Evolutionary conservation across 805 yeast genomes (phyloP).

Genomic region (Yarrowia osloensis): DNA sequence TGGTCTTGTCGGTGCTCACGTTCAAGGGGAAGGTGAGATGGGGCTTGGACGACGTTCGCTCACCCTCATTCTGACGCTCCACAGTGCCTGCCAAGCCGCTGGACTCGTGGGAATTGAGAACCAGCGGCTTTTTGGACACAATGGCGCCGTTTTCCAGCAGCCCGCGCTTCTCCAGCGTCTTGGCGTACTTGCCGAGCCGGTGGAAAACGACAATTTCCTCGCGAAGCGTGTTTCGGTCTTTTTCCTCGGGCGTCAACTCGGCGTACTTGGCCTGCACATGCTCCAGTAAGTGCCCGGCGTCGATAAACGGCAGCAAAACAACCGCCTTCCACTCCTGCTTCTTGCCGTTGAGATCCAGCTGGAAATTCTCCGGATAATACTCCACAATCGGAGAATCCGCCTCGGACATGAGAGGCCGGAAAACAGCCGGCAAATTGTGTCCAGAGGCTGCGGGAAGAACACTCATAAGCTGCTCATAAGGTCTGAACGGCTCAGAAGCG

Average conservation of each 20-base stretch:
- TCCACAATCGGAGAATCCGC: conserved; percentile 82
- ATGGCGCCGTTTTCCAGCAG: conserved; percentile 40
- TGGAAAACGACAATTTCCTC: conserved; percentile 72
- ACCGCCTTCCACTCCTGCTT: conserved; percentile 96
- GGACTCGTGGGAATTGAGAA: conserved; percentile 36
- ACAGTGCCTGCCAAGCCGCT: conserved; percentile 44
- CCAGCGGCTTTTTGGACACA: conserved; percentile 34
- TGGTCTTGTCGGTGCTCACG: conserved; percentile 40
- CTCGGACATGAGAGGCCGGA: conserved; percentile 78
- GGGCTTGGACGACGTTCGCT: conserved; percentile 41
- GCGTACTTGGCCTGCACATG: conserved; percentile 68
- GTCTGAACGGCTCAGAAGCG: conserved; percentile 77
- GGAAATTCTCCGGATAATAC: conserved; percentile 85
- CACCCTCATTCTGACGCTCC: background rate
- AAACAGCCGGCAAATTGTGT: conserved; percentile 77
- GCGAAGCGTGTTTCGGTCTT: conserved; percentile 66
- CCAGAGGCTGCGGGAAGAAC: conserved; percentile 94
- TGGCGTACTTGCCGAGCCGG: conserved; percentile 56
- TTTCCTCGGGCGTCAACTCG: conserved; percentile 66
- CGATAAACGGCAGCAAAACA: conserved; percentile 86
- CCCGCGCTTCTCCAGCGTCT: conserved; percentile 39
- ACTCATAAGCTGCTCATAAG: conserved; percentile 92
- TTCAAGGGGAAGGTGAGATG: conserved; percentile 51
- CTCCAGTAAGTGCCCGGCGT: conserved; percentile 68
- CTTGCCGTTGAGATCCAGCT: conserved; percentile 93